Conservation (phyloP, 768 basidiomycete genomes). For the Nidula microcarpa region DNA sequence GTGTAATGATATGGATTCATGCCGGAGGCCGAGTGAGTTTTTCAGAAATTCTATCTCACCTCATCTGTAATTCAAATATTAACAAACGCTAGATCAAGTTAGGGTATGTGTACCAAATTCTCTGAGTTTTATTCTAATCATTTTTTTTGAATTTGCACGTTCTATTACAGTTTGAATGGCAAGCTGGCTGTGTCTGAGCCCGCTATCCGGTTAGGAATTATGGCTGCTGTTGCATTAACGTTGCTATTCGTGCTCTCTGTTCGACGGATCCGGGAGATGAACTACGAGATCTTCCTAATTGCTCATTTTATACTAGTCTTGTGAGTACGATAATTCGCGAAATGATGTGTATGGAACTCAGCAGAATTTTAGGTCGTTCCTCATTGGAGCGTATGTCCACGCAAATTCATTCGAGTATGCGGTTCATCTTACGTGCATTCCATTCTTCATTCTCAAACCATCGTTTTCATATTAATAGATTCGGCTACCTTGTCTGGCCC, state of each 20-base stretch:
- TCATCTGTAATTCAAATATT: no score
- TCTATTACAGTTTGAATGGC: slow-evolving; percentile 8
- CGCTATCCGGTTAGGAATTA: slow-evolving; percentile 29
- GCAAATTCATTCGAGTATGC: slow-evolving; percentile 23
- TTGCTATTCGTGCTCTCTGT: slow-evolving; percentile 43
- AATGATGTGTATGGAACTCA: not conserved
- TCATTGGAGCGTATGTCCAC: slow-evolving; percentile 41
- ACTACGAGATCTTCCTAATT: slow-evolving; percentile 52
- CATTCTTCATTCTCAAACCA: not conserved
- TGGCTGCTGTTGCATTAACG: slow-evolving; percentile 34
- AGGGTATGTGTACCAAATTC: not conserved
- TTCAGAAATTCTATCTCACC: not conserved
- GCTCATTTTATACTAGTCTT: slow-evolving; percentile 39
- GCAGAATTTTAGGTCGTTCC: slow-evolving; percentile 20
- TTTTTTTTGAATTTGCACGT: no score
- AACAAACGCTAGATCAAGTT: not conserved
- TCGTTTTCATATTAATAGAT: slow-evolving; percentile 10
- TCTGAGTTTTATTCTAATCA: not conserved
- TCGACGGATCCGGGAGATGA: slow-evolving; percentile 38
- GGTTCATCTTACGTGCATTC: not conserved
- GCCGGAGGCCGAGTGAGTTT: slow-evolving; percentile 34
- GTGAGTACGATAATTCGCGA: slow-evolving; percentile 17
- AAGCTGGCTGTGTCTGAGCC: slow-evolving; percentile 11
- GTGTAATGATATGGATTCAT: slow-evolving; percentile 48
- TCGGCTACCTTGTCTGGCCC: slow-evolving; percentile 39